Base-by-base conservation (phyloP, 441 rosid genomes). In the Raphanus hybrid region DNA sequence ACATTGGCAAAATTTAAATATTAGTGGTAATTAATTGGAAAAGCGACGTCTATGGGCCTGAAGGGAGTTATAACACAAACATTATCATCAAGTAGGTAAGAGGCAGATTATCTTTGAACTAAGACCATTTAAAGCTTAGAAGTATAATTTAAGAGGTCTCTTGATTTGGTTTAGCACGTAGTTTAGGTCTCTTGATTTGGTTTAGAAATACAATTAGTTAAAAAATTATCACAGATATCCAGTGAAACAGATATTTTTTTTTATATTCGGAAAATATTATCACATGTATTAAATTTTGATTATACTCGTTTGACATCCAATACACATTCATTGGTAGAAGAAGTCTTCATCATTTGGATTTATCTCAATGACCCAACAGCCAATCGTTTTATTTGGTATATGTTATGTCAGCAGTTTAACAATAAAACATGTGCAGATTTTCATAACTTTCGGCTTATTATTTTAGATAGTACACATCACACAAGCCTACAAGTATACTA, bases 81-180 rank as follows among this genome's bases (percentile, higher is more conserved):
- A 77, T 77, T 29, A 77, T 58, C n/a, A 20, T 70, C 71, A 54
- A 70, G 71, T 77, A 64, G 76, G 76, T 77, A 64, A 64, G 71
- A 29, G 0, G 66, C 26, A 70, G 57, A 43, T 77, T 55, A 37
- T 70, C 45, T 64, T 71, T 77, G 27, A 57, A 29, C 26, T 50
- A 27, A 35, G 62, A 37, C 35, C 23, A 73, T 48, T 20, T 0
- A 6, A 41, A 27, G 18, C 37, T 39, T 15, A 15, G 4, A 55
- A 35, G 32, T 9, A 18, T 57, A 20, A 20, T 57, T 57, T 9
- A 18, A 18, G 20, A 7, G 54, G 54, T 48, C 54, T 48, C n/a
- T 48, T 48, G 7, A 15, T 12, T 48, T 48, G 54, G 54, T n/a
- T 10, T 9, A 20, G n/a, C 62, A 16, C 32, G 32, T 57, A 20